Conservation (phyloP, 2,329 filamentous ascomycete species). For the Drechslerella coelobrocha region DNA sequence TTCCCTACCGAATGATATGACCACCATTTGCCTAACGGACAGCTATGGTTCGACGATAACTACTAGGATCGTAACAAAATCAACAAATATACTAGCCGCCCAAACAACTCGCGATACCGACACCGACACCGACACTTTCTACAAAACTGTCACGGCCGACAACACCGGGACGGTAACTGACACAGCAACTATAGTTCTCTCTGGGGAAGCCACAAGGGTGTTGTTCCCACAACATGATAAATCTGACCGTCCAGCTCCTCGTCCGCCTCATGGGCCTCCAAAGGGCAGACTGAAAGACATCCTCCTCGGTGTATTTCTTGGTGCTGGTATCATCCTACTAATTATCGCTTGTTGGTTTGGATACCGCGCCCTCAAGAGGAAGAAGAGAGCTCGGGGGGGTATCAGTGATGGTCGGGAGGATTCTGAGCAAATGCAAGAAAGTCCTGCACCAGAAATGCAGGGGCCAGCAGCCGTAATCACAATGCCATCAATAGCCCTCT, state of each 20-base stretch:
- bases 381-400: conserved; percentile 15
- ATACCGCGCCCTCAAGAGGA: conserved; percentile 35
- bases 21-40: conserved; percentile 38
- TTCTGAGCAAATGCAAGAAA: conserved; percentile 24
- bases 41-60: conserved; percentile 29
- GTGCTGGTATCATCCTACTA: conserved; percentile 37
- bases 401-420: conserved; percentile 5
- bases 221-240: conserved; percentile 47
- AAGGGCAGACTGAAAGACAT: conserved; percentile 32
- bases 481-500: conserved; percentile 41
- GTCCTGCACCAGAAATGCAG: conserved; percentile 34
- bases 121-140: conserved; percentile 22
- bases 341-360: conserved; percentile 35
- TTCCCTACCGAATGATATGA: conserved; percentile 9
- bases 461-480: conserved; percentile 27
- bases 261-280: conserved; percentile 5
- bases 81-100: conserved; percentile 3
- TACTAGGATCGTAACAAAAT: conserved; percentile 20
- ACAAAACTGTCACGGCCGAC: conserved; percentile 38
- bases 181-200: conserved; percentile 35
- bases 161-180: conserved; percentile 36
- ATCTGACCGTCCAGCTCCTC: conserved; percentile 6
- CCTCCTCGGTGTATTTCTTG: conserved; percentile 36
- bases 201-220: conserved; percentile 38
- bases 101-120: conserved; percentile 13